phyloP scores from a whole-genome alignment of 1,284 basidiomycete species.

The Cutaneotrichosporon cavernicola region DNA sequence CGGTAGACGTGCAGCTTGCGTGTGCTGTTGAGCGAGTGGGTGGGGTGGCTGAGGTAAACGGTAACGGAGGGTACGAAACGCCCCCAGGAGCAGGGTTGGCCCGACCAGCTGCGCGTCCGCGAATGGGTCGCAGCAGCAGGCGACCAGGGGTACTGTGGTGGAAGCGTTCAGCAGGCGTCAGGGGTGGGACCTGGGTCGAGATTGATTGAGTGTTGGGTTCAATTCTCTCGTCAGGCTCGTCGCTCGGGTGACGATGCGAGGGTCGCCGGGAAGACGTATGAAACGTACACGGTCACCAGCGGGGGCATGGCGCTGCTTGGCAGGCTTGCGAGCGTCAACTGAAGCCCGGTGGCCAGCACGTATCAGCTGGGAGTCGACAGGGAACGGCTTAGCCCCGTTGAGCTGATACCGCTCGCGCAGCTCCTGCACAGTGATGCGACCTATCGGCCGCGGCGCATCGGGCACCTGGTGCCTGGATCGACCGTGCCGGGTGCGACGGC shows the following conservation, averaged over 20 bases:
- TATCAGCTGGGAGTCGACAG: constrained; percentile 7
- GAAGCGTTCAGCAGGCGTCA: background rate
- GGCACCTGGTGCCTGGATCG: background rate
- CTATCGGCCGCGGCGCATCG: background rate
- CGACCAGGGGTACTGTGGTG: background rate
- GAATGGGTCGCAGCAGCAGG: background rate
- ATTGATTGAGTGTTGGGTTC: background rate
- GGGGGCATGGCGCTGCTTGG: background rate
- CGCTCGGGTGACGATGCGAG: constrained; percentile 12
- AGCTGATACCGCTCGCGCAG: background rate
- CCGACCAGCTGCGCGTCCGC: background rate
- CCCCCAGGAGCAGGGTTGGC: background rate
- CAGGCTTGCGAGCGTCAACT: background rate
- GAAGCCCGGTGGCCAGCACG: constrained; percentile 1
- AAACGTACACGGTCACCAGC: background rate
- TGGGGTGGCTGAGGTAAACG: background rate
- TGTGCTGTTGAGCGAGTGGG: background rate
- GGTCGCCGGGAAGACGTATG: background rate
- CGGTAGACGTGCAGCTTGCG: background rate
- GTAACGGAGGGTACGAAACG: background rate
- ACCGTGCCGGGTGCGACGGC: background rate
- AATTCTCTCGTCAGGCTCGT: constrained; percentile 7
- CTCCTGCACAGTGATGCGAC: background rate
- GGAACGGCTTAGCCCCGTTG: background rate
- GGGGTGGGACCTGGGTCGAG: background rate